Evolutionary conservation across 2,329 filamentous ascomycete genomes (phyloP).

Genomic region (Penicillium sp.): DNA sequence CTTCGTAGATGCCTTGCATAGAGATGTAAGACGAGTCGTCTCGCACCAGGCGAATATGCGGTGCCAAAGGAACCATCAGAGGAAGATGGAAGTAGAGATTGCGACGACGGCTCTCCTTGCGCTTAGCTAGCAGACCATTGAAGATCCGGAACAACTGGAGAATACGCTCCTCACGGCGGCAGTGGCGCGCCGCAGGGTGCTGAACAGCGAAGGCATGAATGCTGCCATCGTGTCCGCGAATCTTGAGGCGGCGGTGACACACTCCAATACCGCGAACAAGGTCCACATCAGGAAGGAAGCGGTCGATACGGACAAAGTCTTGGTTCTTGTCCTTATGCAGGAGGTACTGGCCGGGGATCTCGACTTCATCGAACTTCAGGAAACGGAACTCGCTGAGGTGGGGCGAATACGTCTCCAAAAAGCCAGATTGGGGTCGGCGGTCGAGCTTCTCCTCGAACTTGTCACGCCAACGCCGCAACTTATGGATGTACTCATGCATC

Average conservation of each 20-base stretch:
- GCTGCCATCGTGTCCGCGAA: constrained; percentile 95
- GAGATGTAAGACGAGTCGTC: constrained; percentile 94
- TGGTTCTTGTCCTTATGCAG: constrained; percentile 99
- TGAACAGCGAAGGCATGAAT: constrained; percentile 96
- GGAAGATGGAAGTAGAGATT: constrained; percentile 96
- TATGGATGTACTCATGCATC: constrained; percentile 98
- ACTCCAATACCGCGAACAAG: constrained; percentile 85
- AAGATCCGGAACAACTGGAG: constrained; percentile 96
- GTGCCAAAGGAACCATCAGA: constrained; percentile 90
- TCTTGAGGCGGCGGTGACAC: constrained; percentile 89
- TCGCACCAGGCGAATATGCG: constrained; percentile 91
- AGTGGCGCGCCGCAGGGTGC: constrained; percentile 88
- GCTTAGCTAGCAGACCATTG: constrained; percentile 85
- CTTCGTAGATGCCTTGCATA: constrained; percentile 91
- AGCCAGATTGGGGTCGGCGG: constrained; percentile 68
- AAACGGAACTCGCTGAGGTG: constrained; percentile 96
- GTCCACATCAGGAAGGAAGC: constrained; percentile 93
- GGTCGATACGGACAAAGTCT: constrained; percentile 95
- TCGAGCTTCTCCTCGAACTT: constrained; percentile 98
- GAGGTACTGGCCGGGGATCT: constrained; percentile 94
- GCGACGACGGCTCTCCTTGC: constrained; percentile 90
- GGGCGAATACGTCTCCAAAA: constrained; percentile 81
- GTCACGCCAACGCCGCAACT: constrained; percentile 90
- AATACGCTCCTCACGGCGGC: constrained; percentile 89
- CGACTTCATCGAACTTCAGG: constrained; percentile 97